These are phyloP conservation scores for Pythium myriotylum DNA, from an alignment of 352 stramenopile species.

Conservation along the genomic window DNA sequence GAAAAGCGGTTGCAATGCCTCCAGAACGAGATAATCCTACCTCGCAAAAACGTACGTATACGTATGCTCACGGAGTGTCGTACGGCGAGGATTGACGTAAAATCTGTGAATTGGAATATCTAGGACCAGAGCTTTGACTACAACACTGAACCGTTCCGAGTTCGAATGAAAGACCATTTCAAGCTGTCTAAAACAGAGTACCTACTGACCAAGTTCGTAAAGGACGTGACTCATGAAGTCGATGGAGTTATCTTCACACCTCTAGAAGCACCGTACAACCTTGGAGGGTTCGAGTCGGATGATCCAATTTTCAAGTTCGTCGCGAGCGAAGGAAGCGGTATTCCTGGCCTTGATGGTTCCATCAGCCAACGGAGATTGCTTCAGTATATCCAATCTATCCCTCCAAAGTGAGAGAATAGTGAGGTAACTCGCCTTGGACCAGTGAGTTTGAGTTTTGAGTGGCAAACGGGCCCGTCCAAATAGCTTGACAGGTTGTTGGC, in stretches of 20 bases:
- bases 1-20: constrained; percentile 87
- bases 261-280: constrained; percentile 81
- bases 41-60: constrained; percentile 75
- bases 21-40: constrained; percentile 89
- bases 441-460: constrained; percentile 15
- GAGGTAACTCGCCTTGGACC: neutral
- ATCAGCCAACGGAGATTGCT: constrained; percentile 80
- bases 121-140: constrained; percentile 83
- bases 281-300: constrained; percentile 82
- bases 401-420: constrained; percentile 34
- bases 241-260: constrained; percentile 88
- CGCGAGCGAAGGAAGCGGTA: constrained; percentile 78
- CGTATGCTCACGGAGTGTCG: neutral
- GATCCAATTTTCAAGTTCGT: constrained; percentile 91
- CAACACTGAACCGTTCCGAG: constrained; percentile 78
- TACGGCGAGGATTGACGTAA: neutral
- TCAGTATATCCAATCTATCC: constrained; percentile 79
- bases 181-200: constrained; percentile 86
- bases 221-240: constrained; percentile 84
- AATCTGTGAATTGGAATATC: neutral
- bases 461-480: no score
- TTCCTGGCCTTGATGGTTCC: constrained; percentile 80
- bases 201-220: constrained; percentile 85
- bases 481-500: constrained; percentile 2
- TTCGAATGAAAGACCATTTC: constrained; percentile 91